Percentiles rank a stretch among this genome's conserved stretches.
Evolutionary conservation across 1,284 basidiomycete species (phyloP).

Genomic region (Leccinum variabile): DNA sequence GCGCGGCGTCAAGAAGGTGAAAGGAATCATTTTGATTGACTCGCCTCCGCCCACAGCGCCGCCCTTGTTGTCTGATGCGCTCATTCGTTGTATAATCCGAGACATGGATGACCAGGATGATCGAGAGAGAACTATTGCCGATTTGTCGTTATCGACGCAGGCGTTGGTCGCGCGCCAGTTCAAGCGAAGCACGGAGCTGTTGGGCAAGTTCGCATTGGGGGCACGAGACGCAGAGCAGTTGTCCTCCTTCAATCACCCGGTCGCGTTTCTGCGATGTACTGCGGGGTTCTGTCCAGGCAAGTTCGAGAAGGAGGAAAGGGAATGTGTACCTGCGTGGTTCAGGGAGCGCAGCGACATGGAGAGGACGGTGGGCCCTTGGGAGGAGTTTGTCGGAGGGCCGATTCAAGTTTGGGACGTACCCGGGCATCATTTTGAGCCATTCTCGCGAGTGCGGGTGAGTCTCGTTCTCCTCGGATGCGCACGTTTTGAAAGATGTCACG

Average conservation of each 20-base stretch:
- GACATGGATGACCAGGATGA: conserved; percentile 11
- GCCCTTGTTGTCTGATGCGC: conserved; percentile 46
- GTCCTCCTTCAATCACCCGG: conserved; percentile 8
- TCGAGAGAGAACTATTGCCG: conserved; percentile 1
- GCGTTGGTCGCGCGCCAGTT: conserved; percentile 41
- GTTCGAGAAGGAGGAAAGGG: conserved; percentile 24
- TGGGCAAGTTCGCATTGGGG: conserved; percentile 41
- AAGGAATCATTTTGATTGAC: conserved; percentile 66
- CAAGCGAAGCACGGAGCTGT: conserved; percentile 40
- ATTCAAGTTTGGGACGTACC: conserved; percentile 56
- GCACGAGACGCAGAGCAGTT: conserved; percentile 22
- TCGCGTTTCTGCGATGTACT: conserved; percentile 47
- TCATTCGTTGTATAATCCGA: conserved; percentile 41
- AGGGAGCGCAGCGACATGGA: conserved; percentile 42
- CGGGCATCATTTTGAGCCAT: conserved; percentile 66
- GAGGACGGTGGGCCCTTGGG: conserved; percentile 48
- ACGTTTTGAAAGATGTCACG: not conserved
- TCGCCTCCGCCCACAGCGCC: conserved; percentile 55
- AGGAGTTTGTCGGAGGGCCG: conserved; percentile 37
- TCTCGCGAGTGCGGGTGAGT: conserved; percentile 54
- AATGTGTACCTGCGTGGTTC: conserved; percentile 46
- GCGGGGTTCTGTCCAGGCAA: conserved; percentile 40
- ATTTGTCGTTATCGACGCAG: conserved; percentile 9
- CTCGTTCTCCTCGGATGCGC: too few relatives aligned
- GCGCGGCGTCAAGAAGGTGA: conserved; percentile 42